A percentile compares a stretch with the other conserved stretches of the same genome.
Evolutionary conservation across 2,329 filamentous ascomycete species (phyloP).

Genomic region (Pestalotiopsis sp.): DNA sequence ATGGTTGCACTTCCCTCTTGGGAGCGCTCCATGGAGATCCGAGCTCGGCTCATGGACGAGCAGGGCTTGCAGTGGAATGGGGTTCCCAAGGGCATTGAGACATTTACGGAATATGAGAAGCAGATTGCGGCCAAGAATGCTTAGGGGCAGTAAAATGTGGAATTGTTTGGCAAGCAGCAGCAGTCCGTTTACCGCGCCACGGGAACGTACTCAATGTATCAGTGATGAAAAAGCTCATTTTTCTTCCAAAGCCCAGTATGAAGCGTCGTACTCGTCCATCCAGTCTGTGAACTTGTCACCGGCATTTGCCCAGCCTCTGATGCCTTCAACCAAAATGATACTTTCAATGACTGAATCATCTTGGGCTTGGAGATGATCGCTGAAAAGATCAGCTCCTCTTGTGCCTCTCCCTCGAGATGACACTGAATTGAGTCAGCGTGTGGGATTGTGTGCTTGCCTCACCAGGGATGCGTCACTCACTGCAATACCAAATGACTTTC

Average conservation of each 20-base stretch:
- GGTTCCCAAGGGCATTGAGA: constrained; percentile 34
- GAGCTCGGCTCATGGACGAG: constrained; percentile 34
- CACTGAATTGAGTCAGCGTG: constrained; percentile 33
- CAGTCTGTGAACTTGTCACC: constrained; percentile 45
- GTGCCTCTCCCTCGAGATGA: constrained; percentile 55
- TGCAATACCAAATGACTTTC: constrained; percentile 49
- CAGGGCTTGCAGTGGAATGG: constrained; percentile 36
- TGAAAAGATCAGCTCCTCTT: constrained; percentile 56
- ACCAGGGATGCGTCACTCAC: constrained; percentile 29
- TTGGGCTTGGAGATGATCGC: constrained; percentile 46
- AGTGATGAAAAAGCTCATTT: background rate
- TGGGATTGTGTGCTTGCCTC: background rate
- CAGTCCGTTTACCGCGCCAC: too few species aligned
- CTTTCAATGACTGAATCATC: constrained; percentile 44
- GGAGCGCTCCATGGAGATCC: constrained; percentile 32
- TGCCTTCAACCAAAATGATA: constrained; percentile 49
- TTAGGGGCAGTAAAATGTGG: background rate
- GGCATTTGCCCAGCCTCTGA: constrained; percentile 53
- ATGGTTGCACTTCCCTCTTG: constrained; percentile 33
- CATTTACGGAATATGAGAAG: constrained; percentile 27
- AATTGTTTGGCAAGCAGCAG: background rate
- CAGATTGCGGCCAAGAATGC: constrained; percentile 21
- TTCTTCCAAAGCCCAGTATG: background rate
- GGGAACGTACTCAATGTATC: too few species aligned
- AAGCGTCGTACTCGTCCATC: constrained; percentile 47